Evolutionary conservation across 2,329 filamentous ascomycete genomes (phyloP).

Genomic region (Clonostachys byssicola): DNA sequence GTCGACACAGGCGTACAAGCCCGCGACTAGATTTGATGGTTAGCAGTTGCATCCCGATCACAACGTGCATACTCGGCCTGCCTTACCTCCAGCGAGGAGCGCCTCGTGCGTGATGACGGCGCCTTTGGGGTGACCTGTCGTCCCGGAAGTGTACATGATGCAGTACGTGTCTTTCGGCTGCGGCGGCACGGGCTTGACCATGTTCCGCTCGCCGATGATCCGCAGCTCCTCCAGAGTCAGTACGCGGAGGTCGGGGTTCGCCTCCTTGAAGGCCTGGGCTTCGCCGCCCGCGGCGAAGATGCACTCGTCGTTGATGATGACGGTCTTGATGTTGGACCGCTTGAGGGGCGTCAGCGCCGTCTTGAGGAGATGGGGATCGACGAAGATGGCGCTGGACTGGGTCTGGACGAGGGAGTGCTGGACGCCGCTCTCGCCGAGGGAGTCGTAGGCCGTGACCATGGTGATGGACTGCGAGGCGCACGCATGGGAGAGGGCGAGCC

Average conservation of each 20-base stretch:
- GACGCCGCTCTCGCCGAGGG: slow-evolving; percentile 78
- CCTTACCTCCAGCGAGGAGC: slow-evolving; percentile 65
- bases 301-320: slow-evolving; percentile 60
- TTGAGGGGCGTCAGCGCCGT: slow-evolving; percentile 53
- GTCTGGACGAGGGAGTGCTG: slow-evolving; percentile 84
- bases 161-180: slow-evolving; percentile 76
- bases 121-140: slow-evolving; percentile 85
- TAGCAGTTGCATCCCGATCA: neutral
- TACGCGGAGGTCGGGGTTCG: slow-evolving; percentile 49
- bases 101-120: slow-evolving; percentile 77
- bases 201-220: slow-evolving; percentile 60
- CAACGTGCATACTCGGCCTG: slow-evolving; percentile 14
- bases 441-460: slow-evolving; percentile 94
- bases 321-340: slow-evolving; percentile 48
- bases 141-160: slow-evolving; percentile 83
- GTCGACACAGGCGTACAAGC: slow-evolving; percentile 73
- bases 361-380: slow-evolving; percentile 74
- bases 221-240: slow-evolving; percentile 51
- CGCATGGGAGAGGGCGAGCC: slow-evolving; percentile 77
- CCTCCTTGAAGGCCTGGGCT: slow-evolving; percentile 52
- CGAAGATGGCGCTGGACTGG: slow-evolving; percentile 76
- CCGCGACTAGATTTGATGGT: slow-evolving; percentile 52
- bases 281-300: slow-evolving; percentile 46
- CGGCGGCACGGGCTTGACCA: slow-evolving; percentile 67
- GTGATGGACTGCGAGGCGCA: slow-evolving; percentile 81